phyloP scores from a whole-genome alignment of 2,329 filamentous ascomycete genomes.

The Knufia petricola region DNA sequence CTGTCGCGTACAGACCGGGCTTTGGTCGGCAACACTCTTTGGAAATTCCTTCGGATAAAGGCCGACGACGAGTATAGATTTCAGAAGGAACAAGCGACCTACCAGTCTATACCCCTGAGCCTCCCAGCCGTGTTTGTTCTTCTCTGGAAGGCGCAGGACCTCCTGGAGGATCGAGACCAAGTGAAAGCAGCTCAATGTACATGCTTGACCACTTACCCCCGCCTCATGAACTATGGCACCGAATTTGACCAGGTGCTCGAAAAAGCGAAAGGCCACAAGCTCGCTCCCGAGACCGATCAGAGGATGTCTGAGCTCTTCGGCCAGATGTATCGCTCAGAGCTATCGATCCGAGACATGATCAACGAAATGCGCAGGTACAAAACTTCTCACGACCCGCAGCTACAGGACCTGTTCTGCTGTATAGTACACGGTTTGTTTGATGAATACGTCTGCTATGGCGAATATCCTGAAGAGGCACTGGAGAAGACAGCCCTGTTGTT shows the following conservation, averaged over 20 bases:
- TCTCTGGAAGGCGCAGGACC: conserved; percentile 68
- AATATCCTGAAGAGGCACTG: conserved; percentile 91
- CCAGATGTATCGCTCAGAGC: conserved; percentile 90
- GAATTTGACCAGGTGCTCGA: conserved; percentile 89
- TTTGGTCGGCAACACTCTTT: conserved; percentile 39
- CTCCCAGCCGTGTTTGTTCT: conserved; percentile 78
- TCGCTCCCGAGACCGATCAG: conserved; percentile 68
- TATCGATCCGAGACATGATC: conserved; percentile 77
- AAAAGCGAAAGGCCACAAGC: conserved; percentile 65
- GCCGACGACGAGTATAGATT: conserved; percentile 67
- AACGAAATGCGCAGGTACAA: conserved; percentile 80
- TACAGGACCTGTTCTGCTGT: conserved; percentile 93
- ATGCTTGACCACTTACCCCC: conserved; percentile 85
- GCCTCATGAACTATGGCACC: conserved; percentile 92
- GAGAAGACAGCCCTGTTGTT: conserved; percentile 95
- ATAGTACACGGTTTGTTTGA: conserved; percentile 98
- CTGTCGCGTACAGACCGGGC: conserved; percentile 9
- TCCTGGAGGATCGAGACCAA: conserved; percentile 50
- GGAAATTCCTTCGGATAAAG: conserved; percentile 77
- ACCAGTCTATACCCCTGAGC: conserved; percentile 63
- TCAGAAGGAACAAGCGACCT: conserved; percentile 59
- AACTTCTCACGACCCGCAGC: conserved; percentile 67
- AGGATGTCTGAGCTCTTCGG: conserved; percentile 98
- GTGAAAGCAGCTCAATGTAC: conserved; percentile 72
- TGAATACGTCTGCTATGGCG: conserved; percentile 89